These are phyloP conservation scores for Capronia epimyces DNA, from an alignment of 2,329 filamentous ascomycete genomes.

Conservation along the genomic window DNA sequence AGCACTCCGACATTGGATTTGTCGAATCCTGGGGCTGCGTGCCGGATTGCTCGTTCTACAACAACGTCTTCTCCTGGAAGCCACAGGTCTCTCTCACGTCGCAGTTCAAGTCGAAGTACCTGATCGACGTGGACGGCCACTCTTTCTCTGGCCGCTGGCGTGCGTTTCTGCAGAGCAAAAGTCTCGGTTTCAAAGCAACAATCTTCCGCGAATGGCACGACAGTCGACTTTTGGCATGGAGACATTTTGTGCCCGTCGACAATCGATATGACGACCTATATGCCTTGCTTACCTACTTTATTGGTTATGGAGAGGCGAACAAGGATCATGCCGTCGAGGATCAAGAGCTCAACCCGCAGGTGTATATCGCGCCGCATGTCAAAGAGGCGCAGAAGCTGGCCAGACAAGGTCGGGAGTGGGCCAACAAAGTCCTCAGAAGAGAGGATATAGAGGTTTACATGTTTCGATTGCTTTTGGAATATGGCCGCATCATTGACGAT, in stretches of 20 bases:
- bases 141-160: constrained; percentile 41
- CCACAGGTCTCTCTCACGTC: constrained; percentile 30
- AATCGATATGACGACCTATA: constrained; percentile 49
- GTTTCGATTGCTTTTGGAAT: constrained; percentile 45
- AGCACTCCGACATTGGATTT: constrained; percentile 38
- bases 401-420: constrained; percentile 36
- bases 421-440: constrained; percentile 35
- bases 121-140: constrained; percentile 39
- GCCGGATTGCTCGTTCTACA: constrained; percentile 38
- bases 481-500: constrained; percentile 60
- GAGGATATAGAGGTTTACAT: constrained; percentile 59
- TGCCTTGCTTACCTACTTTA: constrained; percentile 47
- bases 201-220: constrained; percentile 54
- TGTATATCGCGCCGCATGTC: constrained; percentile 33
- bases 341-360: constrained; percentile 23
- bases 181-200: constrained; percentile 49
- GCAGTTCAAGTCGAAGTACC: constrained; percentile 36
- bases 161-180: constrained; percentile 44
- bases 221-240: constrained; percentile 47
- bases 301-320: constrained; percentile 35
- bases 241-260: constrained; percentile 51
- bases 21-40: constrained; percentile 36
- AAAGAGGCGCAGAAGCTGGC: constrained; percentile 35
- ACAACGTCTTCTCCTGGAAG: constrained; percentile 31
- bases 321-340: constrained; percentile 13